Base-by-base conservation (phyloP, 1,139 yeast species). In the Scheffersomyces titani region DNA sequence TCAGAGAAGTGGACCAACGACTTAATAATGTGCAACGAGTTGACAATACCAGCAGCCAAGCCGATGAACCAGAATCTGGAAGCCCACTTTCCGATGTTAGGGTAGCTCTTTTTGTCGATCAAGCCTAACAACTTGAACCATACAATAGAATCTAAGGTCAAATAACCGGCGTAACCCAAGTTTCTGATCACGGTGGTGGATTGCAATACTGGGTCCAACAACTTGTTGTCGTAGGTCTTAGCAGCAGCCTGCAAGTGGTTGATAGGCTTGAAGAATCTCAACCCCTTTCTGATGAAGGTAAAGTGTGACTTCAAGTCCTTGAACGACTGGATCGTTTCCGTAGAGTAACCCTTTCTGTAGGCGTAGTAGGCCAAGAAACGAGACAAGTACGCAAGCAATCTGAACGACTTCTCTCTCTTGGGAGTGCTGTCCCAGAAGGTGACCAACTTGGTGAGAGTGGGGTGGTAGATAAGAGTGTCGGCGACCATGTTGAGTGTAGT, bases 251-350 rank as follows among this genome's bases (percentile, higher is more conserved):
- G 88, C 58, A 90, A 71, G 70, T 90, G 93, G 68, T 82, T 83
- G 67, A 93, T 75, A 1, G 97, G 97, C 75, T 92, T 93, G 63
- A 92, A 85, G 69, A 89, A 87, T 67, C 98, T 84, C 81, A 93
- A 77, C 20, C 93, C 87, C 77, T 93, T 93, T 71, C 98, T 86
- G 59, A 92, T 82, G 62, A 89, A 77, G 19, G 91, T 86, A 47
- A 88, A 80, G 61, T 88, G 86, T 52, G 72, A 70, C 71, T 86
- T 88, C 57, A 89, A 70, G 21, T 78, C 76, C 62, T 78, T 78
- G 74, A 86, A 82, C 57, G 81, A 70, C 58, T 75, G 77, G 51
- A 88, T 82, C 20, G 83, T 68, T 53, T 81, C 80, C 54, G 77
- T 73, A 20, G 85, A 68, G 67, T 78, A 85, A 22, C 92, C 92